A percentile compares a stretch with the other conserved stretches of the same genome.
These are phyloP conservation scores for Pseudotsuga menziesii DNA, from an alignment of 75 land plant species.

Conservation along the genomic window DNA sequence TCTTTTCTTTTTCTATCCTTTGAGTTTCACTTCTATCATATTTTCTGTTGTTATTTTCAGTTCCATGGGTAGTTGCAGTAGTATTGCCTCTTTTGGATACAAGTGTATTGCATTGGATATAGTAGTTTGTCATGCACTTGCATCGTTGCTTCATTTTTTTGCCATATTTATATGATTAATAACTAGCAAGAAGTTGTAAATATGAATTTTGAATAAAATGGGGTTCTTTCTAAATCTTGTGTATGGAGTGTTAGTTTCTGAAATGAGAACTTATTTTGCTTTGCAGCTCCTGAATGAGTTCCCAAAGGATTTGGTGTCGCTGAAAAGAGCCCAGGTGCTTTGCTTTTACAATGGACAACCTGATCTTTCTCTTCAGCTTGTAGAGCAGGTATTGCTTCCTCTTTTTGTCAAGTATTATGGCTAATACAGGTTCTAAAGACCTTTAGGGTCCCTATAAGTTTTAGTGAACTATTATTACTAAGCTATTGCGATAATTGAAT, in stretches of 20 bases:
- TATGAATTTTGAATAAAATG: not conserved
- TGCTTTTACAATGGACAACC: slow-evolving; percentile 86
- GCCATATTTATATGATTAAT: too few relatives aligned
- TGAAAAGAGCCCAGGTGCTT: slow-evolving; percentile 81
- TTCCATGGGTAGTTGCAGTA: too few relatives aligned
- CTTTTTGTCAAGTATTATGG: not conserved
- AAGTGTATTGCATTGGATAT: too few relatives aligned
- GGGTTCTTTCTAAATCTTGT: not conserved
- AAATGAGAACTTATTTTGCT: not conserved
- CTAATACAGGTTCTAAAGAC: not conserved
- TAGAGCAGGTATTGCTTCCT: slow-evolving; percentile 50
- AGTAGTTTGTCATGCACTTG: too few relatives aligned
- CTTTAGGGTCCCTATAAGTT: not conserved
- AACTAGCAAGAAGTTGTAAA: too few relatives aligned
- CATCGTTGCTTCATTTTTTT: too few relatives aligned
- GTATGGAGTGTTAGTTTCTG: not conserved
- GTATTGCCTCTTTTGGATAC: too few relatives aligned
- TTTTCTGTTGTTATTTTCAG: too few relatives aligned
- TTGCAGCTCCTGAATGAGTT: slow-evolving; percentile 66
- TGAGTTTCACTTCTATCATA: not conserved
- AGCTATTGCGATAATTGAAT: not conserved
- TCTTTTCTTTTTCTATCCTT: not conserved
- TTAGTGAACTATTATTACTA: not conserved
- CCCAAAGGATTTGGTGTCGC: slow-evolving; percentile 76
- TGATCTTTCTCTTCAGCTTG: slow-evolving; percentile 59